Evolutionary conservation across 257 asterid genomes (phyloP).

Genomic region (Rubia yunnanensis): DNA sequence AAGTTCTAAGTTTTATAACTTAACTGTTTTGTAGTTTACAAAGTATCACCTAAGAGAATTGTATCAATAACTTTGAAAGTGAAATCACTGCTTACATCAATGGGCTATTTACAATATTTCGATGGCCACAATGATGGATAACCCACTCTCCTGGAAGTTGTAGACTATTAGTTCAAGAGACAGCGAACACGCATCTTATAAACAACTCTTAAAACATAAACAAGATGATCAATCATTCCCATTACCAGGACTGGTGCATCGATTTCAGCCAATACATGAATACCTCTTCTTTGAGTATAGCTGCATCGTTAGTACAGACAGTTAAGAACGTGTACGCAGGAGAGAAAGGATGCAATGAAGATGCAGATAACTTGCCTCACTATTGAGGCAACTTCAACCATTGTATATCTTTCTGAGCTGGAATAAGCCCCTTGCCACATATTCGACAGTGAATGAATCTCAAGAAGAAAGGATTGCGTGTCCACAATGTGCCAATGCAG

Average conservation of each 20-base stretch:
- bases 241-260: slow-evolving; percentile 97
- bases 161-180: background rate
- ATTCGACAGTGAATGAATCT: slow-evolving; percentile 79
- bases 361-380: slow-evolving; percentile 49
- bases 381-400: slow-evolving; percentile 69
- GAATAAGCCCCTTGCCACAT: slow-evolving; percentile 86
- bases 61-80: slow-evolving; percentile 82
- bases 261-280: slow-evolving; percentile 82
- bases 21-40: too few species aligned
- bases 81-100: slow-evolving; percentile 80
- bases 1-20: too few species aligned
- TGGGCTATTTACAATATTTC: slow-evolving; percentile 57
- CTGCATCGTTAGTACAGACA: slow-evolving; percentile 28
- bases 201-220: background rate
- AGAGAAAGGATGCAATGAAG: background rate
- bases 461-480: slow-evolving; percentile 86
- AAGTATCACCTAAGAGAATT: slow-evolving; percentile 86
- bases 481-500: slow-evolving; percentile 99
- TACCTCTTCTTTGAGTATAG: slow-evolving; percentile 72
- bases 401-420: slow-evolving; percentile 50
- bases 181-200: background rate
- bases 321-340: slow-evolving; percentile 4
- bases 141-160: slow-evolving; percentile 63
- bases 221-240: too few species aligned
- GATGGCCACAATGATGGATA: slow-evolving; percentile 92